Evolutionary conservation across 805 yeast species (phyloP), one percentile per base, ranked within the genome.

Genomic region (Starmerella powellii): DNA sequence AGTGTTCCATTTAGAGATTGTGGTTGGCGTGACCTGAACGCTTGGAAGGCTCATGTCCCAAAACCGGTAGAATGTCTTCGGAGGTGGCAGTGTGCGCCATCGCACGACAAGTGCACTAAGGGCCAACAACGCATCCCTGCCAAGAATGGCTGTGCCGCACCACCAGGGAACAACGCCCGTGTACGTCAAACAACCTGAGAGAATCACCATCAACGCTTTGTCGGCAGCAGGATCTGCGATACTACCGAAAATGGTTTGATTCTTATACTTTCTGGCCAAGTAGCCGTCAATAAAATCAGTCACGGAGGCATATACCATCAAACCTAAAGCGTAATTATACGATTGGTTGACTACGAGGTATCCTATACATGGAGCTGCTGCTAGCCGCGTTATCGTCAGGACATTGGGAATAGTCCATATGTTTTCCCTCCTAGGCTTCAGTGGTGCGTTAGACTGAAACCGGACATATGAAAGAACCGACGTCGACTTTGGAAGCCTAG

Each of bases 181-280:
- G 51, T 77, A 71, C 0, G 88, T 76, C 44, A 91, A 63, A 40
- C 94, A 76, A 0, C 78, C 68, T 0, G 97, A 87, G 39, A 94
- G 75, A 0, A 82, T 74, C 17, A 88, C 71, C 95, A 91, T 86
- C 36, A 91, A 67, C 13, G 81, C 66, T 58, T 91, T 91, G 58
- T 91, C 99, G 0, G 98, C 99, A 64, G 85, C 69, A 0, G 99
- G 99, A 56, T 91, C 99, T 27, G 93, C 66, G 13, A 91, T 78
- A 0, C 95, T 79, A 0, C 99, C 99, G 6, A 86, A 72, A 1
- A 82, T 78, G 1, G 95, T 77, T 54, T 76, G 72, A 70, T 80
- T 66, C 42, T 84, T 76, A 65, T 62, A 88, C 46, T 63, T 72
- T 42, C 99, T 68, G 4, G 99, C 99, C 48, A 93, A 74, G 55